Percentiles rank a stretch among this genome's conserved stretches.
These are phyloP conservation scores for Lasiodiplodia theobromae DNA, from an alignment of 2,329 filamentous ascomycete species.

Conservation along the genomic window DNA sequence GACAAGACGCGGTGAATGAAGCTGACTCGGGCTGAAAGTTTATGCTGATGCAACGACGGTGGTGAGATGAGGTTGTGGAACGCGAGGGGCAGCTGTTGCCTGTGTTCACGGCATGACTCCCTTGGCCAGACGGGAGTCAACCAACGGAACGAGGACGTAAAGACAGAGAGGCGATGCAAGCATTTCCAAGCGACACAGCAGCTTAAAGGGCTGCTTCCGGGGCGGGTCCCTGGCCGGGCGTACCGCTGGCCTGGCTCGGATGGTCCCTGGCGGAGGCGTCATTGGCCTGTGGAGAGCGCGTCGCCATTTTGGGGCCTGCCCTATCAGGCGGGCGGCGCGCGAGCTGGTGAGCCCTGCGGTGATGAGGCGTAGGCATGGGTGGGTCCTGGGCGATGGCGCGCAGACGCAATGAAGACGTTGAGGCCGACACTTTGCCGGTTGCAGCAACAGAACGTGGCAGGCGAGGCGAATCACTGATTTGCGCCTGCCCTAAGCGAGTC, in stretches of 20 bases:
- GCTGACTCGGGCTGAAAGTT: slow-evolving; percentile 1
- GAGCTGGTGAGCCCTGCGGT: background rate
- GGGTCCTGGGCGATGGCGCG: slow-evolving; percentile 16
- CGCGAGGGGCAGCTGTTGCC: background rate
- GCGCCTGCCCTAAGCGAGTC: slow-evolving; percentile 21
- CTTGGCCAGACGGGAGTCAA: background rate
- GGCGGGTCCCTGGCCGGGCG: background rate
- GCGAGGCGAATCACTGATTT: slow-evolving; percentile 13
- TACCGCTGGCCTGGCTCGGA: slow-evolving; percentile 3
- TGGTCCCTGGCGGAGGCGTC: slow-evolving; percentile 11
- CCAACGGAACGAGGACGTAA: background rate
- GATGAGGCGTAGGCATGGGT: background rate
- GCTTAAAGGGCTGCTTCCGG: background rate
- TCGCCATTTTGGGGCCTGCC: background rate
- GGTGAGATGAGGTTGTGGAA: slow-evolving; percentile 11
- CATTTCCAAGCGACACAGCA: slow-evolving; percentile 5
- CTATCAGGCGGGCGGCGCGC: slow-evolving; percentile 5
- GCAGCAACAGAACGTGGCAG: slow-evolving; percentile 13
- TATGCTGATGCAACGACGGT: slow-evolving; percentile 6
- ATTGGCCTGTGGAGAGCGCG: slow-evolving; percentile 4
- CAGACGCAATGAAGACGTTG: background rate
- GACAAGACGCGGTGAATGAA: slow-evolving; percentile 3
- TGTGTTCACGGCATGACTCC: slow-evolving; percentile 2
- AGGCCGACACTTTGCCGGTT: slow-evolving; percentile 13
- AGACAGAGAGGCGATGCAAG: background rate